phyloP scores from a whole-genome alignment of 2,329 filamentous ascomycete genomes.

The Elsinoe australis region DNA sequence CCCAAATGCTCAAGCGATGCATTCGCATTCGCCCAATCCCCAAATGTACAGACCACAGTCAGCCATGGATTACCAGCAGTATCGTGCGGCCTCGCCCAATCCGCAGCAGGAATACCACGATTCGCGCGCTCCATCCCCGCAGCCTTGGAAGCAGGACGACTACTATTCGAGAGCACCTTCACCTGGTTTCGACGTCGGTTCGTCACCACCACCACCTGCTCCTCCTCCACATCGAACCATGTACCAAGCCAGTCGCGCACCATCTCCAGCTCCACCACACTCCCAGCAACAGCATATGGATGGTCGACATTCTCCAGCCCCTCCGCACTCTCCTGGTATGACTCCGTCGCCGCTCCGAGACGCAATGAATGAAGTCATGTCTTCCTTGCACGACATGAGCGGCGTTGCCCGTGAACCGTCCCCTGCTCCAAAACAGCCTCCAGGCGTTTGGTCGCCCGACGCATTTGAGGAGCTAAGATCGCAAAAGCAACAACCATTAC shows the following conservation, averaged over 20 bases:
- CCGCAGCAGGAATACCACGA: constrained; percentile 25
- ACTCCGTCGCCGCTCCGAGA: constrained; percentile 88
- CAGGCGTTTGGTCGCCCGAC: constrained; percentile 84
- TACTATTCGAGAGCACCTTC: constrained; percentile 22
- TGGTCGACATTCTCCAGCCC: constrained; percentile 54
- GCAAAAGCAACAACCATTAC: constrained; percentile 36
- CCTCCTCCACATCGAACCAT: constrained; percentile 67
- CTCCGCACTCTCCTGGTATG: constrained; percentile 55
- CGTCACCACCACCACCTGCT: constrained; percentile 72
- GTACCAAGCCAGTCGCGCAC: constrained; percentile 43
- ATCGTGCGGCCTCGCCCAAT: constrained; percentile 35
- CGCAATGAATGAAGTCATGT: constrained; percentile 98
- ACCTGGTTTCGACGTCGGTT: constrained; percentile 35
- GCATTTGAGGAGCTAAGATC: constrained; percentile 58
- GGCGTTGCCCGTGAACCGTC: constrained; percentile 45
- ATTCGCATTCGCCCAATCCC: constrained; percentile 25
- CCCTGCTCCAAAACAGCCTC: constrained; percentile 43
- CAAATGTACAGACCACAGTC: constrained; percentile 19
- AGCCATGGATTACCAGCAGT: constrained; percentile 27
- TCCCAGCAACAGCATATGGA: constrained; percentile 42
- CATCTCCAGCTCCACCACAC: constrained; percentile 36
- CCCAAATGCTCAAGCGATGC: constrained; percentile 20
- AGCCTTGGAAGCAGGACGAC: constrained; percentile 36
- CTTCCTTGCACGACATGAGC: constrained; percentile 81
- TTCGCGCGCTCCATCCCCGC: constrained; percentile 36